Base-by-base conservation (phyloP, 2,329 filamentous ascomycete species). In the Diaporthe sp. region DNA sequence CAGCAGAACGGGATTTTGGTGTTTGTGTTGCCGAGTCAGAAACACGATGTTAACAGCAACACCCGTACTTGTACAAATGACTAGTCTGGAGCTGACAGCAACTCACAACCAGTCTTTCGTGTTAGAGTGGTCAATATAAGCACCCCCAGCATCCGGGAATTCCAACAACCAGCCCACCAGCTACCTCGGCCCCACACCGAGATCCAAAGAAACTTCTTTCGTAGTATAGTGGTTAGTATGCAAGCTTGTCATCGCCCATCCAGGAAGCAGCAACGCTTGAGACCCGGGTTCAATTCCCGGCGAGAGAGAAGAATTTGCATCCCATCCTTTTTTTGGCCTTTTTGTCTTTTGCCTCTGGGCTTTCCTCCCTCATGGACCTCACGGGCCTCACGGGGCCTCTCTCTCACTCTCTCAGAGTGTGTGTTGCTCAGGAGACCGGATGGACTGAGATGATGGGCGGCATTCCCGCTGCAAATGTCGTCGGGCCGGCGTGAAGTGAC, bases 201-300 rank as follows among this genome's bases (percentile, higher is more conserved):
- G 65, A 39, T 3, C 19, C 28, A 25, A 39, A 51, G 22, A 53
- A 13, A 37, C 37, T 39, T 67, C 62, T 67, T 67, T 46, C 62
- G 62, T 67, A 51, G 62, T 67, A 67, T 67, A 67, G 44, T 67
- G 62, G 62, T 67, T 46, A 67, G 62, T 51, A 67, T 67, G 62
- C 62, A 67, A 67, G 62, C 62, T 67, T 67, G 62, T 68, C 65
- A 68, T 68, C 46, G 60, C 60, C 42, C 65, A 68, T 53, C 44
- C 65, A n/a, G 65, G 46, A 68, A 68, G 46, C 31, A 68, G 65
- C 65, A 68, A 53, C 65, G 65, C 65, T 68, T 68, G 65, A 68
- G 65, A 68, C 31, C 65, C 65, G 65, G 65, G 65, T 68, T 68
- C 65, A 68, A 68, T 68, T 68, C 65, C 65, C 65, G 65, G 65